Evolutionary conservation across 352 stramenopile species (phyloP).

Genomic region (Pythium oligandrum): DNA sequence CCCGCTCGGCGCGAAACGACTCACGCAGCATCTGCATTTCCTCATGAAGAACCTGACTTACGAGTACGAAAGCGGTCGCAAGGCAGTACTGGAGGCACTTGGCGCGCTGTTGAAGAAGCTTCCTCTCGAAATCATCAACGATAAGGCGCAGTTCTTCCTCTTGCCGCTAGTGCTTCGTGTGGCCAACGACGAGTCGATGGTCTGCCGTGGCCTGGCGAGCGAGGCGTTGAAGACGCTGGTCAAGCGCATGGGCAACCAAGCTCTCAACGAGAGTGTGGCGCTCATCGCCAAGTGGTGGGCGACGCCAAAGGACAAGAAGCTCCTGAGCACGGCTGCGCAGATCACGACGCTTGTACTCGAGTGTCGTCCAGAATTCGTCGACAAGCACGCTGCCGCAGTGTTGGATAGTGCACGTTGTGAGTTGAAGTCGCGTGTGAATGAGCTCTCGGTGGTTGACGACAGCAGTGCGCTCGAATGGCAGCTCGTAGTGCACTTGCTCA

Average conservation of each 20-base stretch:
- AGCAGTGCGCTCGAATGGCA: constrained; percentile 56
- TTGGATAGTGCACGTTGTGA: constrained; percentile 30
- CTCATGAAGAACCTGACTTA: constrained; percentile 95
- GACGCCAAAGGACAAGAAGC: constrained; percentile 43
- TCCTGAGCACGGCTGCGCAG: constrained; percentile 67
- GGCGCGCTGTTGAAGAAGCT: constrained; percentile 90
- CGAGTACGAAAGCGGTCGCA: constrained; percentile 91
- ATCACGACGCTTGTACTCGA: constrained; percentile 71
- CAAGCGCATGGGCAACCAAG: constrained; percentile 85
- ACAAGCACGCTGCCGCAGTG: constrained; percentile 47
- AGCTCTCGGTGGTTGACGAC: constrained; percentile 12
- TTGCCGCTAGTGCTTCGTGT: constrained; percentile 95
- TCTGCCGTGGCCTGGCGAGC: constrained; percentile 81
- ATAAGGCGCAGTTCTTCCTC: constrained; percentile 92
- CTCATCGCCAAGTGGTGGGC: constrained; percentile 88
- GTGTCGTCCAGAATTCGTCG: constrained; percentile 69
- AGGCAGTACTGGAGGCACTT: constrained; percentile 89
- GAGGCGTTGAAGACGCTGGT: constrained; percentile 84
- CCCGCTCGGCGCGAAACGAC: constrained; percentile 90
- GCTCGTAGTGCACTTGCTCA: constrained; percentile 54
- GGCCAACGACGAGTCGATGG: constrained; percentile 92
- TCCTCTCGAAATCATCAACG: constrained; percentile 88
- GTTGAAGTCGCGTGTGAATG: constrained; percentile 28
- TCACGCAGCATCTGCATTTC: constrained; percentile 93
- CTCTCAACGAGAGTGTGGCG: constrained; percentile 85